Percentiles rank a stretch among this genome's conserved stretches.
phyloP scores from a whole-genome alignment of 805 yeast genomes.

The Spathaspora gorwiae region DNA sequence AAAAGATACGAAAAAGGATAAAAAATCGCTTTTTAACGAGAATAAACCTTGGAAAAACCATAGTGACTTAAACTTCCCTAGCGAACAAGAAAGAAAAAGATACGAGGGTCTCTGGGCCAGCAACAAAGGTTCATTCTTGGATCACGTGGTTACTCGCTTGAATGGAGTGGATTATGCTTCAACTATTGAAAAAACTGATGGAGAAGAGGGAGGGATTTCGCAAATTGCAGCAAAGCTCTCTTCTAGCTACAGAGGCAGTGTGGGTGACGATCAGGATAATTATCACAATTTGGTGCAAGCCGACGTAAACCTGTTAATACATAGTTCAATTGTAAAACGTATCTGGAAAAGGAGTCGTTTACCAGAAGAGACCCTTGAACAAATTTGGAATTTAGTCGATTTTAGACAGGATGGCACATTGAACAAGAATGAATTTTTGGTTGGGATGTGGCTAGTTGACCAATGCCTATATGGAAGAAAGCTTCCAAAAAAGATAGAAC shows the following conservation, averaged over 20 bases:
- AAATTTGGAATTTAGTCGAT: constrained; percentile 72
- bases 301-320: constrained; percentile 34
- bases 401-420: constrained; percentile 66
- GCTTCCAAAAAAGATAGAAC: constrained; percentile 65
- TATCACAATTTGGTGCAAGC: constrained; percentile 28
- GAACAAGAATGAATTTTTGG: constrained; percentile 75
- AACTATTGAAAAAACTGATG: not conserved
- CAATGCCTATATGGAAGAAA: constrained; percentile 93
- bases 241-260: constrained; percentile 15
- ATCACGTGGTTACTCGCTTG: constrained; percentile 26
- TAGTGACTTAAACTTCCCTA: constrained; percentile 45
- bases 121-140: constrained; percentile 65
- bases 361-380: constrained; percentile 50
- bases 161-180: constrained; percentile 21
- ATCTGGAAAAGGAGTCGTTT: constrained; percentile 79
- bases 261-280: constrained; percentile 17
- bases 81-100: constrained; percentile 71
- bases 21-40: constrained; percentile 59
- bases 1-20: constrained; percentile 33
- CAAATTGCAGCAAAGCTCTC: constrained; percentile 34
- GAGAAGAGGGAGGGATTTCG: constrained; percentile 16
- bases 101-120: constrained; percentile 95
- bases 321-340: constrained; percentile 64
- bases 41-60: constrained; percentile 95
- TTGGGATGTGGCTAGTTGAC: constrained; percentile 98